These are phyloP conservation scores for Neurospora cerealis DNA, from an alignment of 495 filamentous ascomycete genomes.

Conservation along the genomic window DNA sequence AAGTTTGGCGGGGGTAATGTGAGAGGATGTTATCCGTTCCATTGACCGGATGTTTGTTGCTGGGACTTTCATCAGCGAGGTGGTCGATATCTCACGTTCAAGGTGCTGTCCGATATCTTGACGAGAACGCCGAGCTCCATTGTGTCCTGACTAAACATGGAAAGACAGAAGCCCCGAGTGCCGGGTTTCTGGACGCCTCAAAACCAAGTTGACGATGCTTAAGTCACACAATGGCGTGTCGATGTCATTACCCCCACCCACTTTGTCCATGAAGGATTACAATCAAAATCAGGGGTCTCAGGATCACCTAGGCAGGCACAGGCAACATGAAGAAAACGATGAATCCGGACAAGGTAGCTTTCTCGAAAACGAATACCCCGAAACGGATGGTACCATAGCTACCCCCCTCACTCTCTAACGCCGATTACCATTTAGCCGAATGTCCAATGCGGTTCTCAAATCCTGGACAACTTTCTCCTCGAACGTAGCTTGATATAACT, in stretches of 20 bases:
- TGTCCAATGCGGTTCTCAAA: neutral
- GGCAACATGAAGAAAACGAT: neutral
- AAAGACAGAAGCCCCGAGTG: neutral
- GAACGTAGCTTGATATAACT: neutral
- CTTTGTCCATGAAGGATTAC: neutral
- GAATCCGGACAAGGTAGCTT: neutral
- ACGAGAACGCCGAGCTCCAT: neutral
- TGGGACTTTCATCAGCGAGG: neutral
- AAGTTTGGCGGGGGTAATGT: neutral
- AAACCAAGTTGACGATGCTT: neutral
- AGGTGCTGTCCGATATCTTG: neutral
- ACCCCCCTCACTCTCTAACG: neutral
- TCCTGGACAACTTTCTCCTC: neutral
- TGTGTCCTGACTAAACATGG: neutral
- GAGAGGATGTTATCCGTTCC: neutral
- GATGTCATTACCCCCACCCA: neutral
- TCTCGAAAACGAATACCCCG: neutral
- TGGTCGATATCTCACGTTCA: neutral
- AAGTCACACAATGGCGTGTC: neutral
- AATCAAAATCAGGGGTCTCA: neutral
- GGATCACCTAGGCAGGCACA: neutral
- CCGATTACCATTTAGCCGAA: neutral
- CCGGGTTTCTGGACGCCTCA: neutral
- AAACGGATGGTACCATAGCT: neutral
- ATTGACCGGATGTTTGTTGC: neutral